These are phyloP conservation scores for Chromosphaera perkinsii DNA, from an alignment of 208 protist genomes.

Conservation along the genomic window DNA sequence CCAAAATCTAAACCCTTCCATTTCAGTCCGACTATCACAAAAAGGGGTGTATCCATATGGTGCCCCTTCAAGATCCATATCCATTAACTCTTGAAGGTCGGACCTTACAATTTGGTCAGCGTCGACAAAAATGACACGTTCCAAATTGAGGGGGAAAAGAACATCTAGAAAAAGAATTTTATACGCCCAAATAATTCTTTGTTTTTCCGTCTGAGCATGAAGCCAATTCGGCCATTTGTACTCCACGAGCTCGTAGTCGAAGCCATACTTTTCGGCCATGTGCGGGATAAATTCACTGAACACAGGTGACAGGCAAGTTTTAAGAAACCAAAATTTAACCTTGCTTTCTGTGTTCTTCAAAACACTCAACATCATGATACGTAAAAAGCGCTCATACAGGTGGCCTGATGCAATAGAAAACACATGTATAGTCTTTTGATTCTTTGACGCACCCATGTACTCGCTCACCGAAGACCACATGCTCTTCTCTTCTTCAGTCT, in stretches of 20 bases:
- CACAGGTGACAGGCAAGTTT: conserved; percentile 90
- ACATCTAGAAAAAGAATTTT: conserved; percentile 99
- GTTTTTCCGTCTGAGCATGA: conserved; percentile 87
- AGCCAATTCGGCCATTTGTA: conserved; percentile 98
- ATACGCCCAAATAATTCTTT: conserved; percentile 95
- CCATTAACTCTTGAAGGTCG: conserved; percentile 86
- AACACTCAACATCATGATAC: conserved; percentile 96
- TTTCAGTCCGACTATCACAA: conserved; percentile 83
- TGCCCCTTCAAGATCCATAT: conserved; percentile 84
- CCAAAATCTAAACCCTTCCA: conserved; percentile 79
- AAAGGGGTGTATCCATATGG: conserved; percentile 93
- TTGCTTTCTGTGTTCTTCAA: conserved; percentile 73
- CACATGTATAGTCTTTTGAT: conserved; percentile 73
- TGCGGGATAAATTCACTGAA: conserved; percentile 86
- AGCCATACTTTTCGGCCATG: conserved; percentile 77
- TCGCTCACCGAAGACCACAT: too few relatives aligned
- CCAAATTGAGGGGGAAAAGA: conserved; percentile 91
- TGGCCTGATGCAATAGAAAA: conserved; percentile 94
- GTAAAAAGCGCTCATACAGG: conserved; percentile 95
- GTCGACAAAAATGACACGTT: conserved; percentile 96
- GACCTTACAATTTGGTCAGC: conserved; percentile 86
- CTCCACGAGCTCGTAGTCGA: conserved; percentile 86
- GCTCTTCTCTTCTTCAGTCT: too few relatives aligned
- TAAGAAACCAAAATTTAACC: conserved; percentile 98
- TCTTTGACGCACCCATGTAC: too few relatives aligned